A percentile compares a stretch with the other conserved stretches of the same genome.
Evolutionary conservation across 1,284 basidiomycete species (phyloP).

Genomic region (Apiotrichum akiyoshidainum): DNA sequence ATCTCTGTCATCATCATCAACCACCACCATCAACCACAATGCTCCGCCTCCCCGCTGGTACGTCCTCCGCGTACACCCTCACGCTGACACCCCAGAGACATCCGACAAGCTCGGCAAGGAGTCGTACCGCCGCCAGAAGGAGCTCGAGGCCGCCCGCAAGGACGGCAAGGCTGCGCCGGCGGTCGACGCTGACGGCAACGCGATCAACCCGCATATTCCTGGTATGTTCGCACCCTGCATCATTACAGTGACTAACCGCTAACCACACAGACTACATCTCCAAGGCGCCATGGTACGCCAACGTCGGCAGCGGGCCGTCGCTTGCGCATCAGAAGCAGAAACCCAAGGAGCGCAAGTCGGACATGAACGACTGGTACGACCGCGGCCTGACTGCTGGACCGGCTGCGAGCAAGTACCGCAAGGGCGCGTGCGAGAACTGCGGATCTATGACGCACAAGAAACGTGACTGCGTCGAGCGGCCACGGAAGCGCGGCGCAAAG

Average conservation of each 20-base stretch:
- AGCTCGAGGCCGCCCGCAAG: constrained; percentile 89
- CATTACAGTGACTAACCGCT: not conserved
- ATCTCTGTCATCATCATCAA: not conserved
- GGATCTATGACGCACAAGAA: constrained; percentile 92
- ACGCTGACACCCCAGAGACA: constrained; percentile 8
- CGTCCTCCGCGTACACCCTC: not conserved
- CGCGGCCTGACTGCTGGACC: constrained; percentile 81
- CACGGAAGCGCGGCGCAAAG: constrained; percentile 92
- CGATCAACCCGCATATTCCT: constrained; percentile 98
- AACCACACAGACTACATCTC: constrained; percentile 78
- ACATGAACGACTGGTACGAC: constrained; percentile 88
- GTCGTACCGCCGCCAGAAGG: constrained; percentile 89
- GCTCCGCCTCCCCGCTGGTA: constrained; percentile 27
- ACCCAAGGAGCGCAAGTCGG: constrained; percentile 61
- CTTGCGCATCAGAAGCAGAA: constrained; percentile 82
- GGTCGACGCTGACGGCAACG: constrained; percentile 85
- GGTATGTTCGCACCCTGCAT: constrained; percentile 56
- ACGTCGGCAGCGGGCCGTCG: constrained; percentile 75
- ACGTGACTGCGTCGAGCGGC: constrained; percentile 90
- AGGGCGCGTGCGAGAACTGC: constrained; percentile 98
- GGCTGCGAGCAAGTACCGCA: constrained; percentile 91
- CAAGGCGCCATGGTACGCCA: constrained; percentile 97
- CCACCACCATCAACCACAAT: constrained; percentile 18
- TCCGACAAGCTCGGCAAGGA: constrained; percentile 76
- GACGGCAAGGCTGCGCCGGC: constrained; percentile 95